These are phyloP conservation scores for Neocallimastix lanati DNA, from an alignment of 192 early-diverging fungal species.

Conservation along the genomic window DNA sequence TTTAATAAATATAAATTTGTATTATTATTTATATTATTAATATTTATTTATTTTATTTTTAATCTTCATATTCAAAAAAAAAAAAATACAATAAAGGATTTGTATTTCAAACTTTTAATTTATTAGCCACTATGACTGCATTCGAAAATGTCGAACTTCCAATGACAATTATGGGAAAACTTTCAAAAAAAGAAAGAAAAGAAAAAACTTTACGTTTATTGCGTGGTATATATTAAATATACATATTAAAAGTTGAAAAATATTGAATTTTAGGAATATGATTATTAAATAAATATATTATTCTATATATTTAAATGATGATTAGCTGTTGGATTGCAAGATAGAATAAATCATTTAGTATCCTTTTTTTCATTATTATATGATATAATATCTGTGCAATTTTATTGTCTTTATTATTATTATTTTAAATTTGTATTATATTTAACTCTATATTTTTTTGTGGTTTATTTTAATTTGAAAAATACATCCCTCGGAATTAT, in stretches of 20 bases:
- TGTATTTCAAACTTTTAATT: conserved; percentile 11
- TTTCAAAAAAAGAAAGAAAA: conserved; percentile 1
- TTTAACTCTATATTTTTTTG: too few species aligned
- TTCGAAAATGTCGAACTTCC: conserved; percentile 15
- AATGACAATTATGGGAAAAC: conserved; percentile 12
- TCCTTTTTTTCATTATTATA: background rate
- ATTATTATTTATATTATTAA: background rate
- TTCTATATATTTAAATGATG: background rate
- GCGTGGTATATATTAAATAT: conserved; percentile 4
- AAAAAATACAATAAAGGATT: background rate
- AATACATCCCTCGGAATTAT: conserved; percentile 9
- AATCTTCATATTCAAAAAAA: too few species aligned
- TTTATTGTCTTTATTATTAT: too few species aligned
- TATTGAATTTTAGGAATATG: too few species aligned
- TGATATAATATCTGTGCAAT: too few species aligned
- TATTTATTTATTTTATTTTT: too few species aligned
- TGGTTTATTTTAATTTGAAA: too few species aligned
- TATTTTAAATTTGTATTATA: background rate
- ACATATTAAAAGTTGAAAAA: too few species aligned
- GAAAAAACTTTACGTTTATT: conserved; percentile 8
- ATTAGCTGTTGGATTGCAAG: conserved; percentile 10
- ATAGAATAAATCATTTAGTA: conserved; percentile 10
- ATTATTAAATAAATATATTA: too few species aligned
- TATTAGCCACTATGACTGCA: conserved; percentile 14
- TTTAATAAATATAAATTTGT: too few species aligned